phyloP scores from a whole-genome alignment of 225 moss, liverwort and hornwort genomes.

The Polytrichum commune region DNA sequence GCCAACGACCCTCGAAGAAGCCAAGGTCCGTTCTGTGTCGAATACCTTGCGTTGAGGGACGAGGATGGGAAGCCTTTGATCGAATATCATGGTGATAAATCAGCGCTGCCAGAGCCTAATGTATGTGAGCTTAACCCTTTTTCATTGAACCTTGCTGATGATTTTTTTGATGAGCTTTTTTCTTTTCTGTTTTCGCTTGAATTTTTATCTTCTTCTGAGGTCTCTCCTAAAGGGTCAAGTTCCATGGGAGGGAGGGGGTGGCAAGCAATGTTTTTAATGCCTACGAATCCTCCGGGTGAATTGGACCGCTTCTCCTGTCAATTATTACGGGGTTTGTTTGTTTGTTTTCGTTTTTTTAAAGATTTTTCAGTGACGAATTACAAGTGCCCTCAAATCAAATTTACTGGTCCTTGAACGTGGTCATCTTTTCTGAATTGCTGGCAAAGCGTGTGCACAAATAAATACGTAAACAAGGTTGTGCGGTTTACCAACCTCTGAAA shows the following conservation, averaged over 20 bases:
- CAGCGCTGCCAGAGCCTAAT: conserved; percentile 28
- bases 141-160: too few species aligned
- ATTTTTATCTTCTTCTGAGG: background rate
- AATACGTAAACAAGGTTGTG: too few species aligned
- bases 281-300: background rate
- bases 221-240: background rate
- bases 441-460: too few species aligned
- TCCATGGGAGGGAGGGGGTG: background rate
- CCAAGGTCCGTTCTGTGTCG: conserved; percentile 51
- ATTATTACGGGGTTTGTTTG: too few species aligned
- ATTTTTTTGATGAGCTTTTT: too few species aligned
- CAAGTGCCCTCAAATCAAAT: too few species aligned
- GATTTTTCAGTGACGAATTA: too few species aligned
- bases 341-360: too few species aligned
- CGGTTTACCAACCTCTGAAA: too few species aligned
- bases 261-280: background rate
- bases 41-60: conserved; percentile 40
- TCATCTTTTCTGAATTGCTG: too few species aligned
- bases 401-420: too few species aligned
- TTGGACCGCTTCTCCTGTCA: too few species aligned
- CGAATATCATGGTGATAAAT: conserved; percentile 29
- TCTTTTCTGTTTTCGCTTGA: background rate
- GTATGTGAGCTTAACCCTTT: conserved; percentile 13
- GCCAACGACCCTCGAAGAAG: conserved; percentile 31
- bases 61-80: conserved; percentile 14